A percentile compares a stretch with the other conserved stretches of the same genome.
Evolutionary conservation across 106 monocot species (phyloP).

Genomic region (Ottelia alismoides): DNA sequence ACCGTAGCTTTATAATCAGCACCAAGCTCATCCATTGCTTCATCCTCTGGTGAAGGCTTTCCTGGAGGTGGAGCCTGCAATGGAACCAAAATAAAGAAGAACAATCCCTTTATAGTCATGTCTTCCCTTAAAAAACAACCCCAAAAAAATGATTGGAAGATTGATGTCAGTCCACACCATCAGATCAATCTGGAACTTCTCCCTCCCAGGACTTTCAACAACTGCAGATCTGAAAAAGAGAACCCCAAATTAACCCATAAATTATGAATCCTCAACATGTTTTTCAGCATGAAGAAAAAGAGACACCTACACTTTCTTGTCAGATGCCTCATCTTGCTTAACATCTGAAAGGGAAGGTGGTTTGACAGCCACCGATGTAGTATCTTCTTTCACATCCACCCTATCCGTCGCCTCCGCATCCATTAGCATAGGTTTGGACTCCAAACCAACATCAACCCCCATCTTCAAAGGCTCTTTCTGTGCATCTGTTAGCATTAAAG

Average conservation of each 20-base stretch:
- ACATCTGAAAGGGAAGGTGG: too few species aligned
- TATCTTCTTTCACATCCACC: constrained; percentile 13
- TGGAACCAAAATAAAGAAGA: background rate
- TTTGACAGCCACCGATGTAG: too few species aligned
- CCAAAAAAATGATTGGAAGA: background rate
- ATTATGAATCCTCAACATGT: background rate
- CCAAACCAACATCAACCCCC: constrained; percentile 14
- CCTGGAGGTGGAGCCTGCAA: constrained; percentile 71
- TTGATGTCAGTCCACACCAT: constrained; percentile 46
- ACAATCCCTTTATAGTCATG: too few species aligned
- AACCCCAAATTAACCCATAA: background rate
- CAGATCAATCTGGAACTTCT: constrained; percentile 79
- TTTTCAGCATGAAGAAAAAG: background rate
- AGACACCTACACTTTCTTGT: constrained; percentile 34
- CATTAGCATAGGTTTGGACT: constrained; percentile 1
- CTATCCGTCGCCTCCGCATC: constrained; percentile 5
- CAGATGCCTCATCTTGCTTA: constrained; percentile 18
- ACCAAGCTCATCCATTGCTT: constrained; percentile 14
- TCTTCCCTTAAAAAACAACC: background rate
- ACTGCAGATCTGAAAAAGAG: constrained; percentile 21
- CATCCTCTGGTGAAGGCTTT: constrained; percentile 55
- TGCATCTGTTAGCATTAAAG: background rate
- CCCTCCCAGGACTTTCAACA: constrained; percentile 28
- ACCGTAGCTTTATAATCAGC: constrained; percentile 16
- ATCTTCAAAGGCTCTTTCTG: constrained; percentile 15